These are phyloP conservation scores for Andrographis paniculata DNA, from an alignment of 305 asterid genomes.

Conservation along the genomic window DNA sequence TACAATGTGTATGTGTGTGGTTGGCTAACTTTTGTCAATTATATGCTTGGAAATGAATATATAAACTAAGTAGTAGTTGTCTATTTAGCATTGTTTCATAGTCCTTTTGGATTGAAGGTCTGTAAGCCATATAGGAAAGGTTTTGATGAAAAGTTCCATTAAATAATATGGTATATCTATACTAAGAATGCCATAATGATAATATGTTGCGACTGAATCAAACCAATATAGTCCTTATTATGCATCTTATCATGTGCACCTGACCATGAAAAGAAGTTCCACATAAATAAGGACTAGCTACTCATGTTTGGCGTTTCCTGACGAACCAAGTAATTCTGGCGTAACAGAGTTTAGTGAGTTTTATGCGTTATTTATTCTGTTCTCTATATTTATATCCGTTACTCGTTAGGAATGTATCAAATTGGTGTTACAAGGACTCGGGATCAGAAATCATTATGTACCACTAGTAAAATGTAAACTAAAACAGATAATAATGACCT, in stretches of 20 bases:
- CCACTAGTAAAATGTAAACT: neutral
- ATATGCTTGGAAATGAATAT: too few species aligned
- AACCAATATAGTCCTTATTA: neutral
- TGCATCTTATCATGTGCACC: neutral
- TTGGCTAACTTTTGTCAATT: neutral
- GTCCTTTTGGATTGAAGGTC: too few species aligned
- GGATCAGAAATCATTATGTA: neutral
- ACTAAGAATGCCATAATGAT: neutral
- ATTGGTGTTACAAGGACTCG: neutral
- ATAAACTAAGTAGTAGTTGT: neutral
- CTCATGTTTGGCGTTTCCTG: neutral
- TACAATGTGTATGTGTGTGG: too few species aligned
- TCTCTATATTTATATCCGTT: too few species aligned
- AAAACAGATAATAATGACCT: neutral
- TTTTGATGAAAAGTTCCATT: neutral
- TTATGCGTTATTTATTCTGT: neutral
- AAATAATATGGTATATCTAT: neutral
- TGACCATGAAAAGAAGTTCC: neutral
- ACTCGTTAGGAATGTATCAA: too few species aligned
- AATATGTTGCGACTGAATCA: neutral
- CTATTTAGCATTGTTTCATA: neutral
- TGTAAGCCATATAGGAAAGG: too few species aligned
- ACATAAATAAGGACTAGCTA: neutral
- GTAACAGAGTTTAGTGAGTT: neutral
- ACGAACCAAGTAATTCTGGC: neutral